Evolutionary conservation across 192 early-diverging fungal species (phyloP), one percentile per base, ranked within the genome.

Genomic region (Coemansia sp.): DNA sequence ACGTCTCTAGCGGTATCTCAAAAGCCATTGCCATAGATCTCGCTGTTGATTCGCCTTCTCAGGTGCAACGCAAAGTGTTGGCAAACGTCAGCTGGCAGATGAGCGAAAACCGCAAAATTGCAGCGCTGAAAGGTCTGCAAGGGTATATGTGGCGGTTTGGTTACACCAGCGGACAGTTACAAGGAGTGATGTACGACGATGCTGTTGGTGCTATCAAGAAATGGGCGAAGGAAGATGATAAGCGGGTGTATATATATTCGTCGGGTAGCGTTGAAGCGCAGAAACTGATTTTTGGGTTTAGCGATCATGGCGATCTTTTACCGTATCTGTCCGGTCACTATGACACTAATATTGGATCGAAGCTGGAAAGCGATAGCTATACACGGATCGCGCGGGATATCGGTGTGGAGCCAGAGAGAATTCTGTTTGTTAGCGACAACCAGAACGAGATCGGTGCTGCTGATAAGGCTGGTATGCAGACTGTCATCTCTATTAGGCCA

Each of bases 121-220:
- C 89, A 4, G 88, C 96, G 0, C 68, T 99, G 3, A 96, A 96
- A 70, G 83, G 87, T 6, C 89, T 97, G 50, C 94, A 99, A 74
- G 94, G 97, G n/a, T 93, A 89, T 70, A 96, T 99, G 87, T 99
- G 97, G 97, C 80, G 87, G 62, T 85, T 83, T 51, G 97, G 93
- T 0, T 99, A 91, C 67, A 82, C 86, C 50, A 82, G 73, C 20
- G 94, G 94, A 11, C 80, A 87, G 63, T 72, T 99, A 34, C 79
- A 84, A 62, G 90, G 94, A 54, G 84, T 74, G 82, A 79, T 99
- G 11, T 99, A 91, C 66, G 80, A 86, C 12, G 97, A 99, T 77
- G 97, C 97, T 1, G 80, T 91, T 5, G 84, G 85, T 10, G 90
- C 90, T 1, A 86, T 99, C 0, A 75, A 89, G 8, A 54, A 73